These are phyloP conservation scores for Macadamia tetraphylla DNA, from an alignment of 164 flowering plant species.

Conservation along the genomic window DNA sequence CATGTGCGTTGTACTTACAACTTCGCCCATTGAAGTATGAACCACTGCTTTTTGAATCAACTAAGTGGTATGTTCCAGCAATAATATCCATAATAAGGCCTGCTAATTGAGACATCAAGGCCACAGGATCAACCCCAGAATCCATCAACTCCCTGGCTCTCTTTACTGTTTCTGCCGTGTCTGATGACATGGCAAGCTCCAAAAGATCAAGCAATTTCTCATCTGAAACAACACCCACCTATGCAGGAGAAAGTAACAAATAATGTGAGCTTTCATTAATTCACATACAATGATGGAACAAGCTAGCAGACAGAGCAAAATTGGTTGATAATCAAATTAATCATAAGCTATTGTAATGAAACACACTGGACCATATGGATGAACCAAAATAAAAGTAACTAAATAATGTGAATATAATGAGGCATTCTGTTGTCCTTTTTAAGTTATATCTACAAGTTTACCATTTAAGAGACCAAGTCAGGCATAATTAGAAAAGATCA, in stretches of 20 bases:
- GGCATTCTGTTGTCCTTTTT: background rate
- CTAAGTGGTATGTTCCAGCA: slow-evolving; percentile 68
- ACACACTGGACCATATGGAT: background rate
- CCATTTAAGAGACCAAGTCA: background rate
- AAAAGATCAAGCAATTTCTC: slow-evolving; percentile 85
- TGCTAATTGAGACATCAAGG: slow-evolving; percentile 91
- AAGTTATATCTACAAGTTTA: background rate
- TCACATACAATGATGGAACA: background rate
- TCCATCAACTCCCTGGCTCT: slow-evolving; percentile 89
- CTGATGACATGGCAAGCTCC: slow-evolving; percentile 92
- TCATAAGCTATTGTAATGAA: background rate
- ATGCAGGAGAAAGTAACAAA: slow-evolving; percentile 7
- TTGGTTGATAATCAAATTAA: background rate
- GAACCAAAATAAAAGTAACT: background rate
- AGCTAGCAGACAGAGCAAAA: background rate
- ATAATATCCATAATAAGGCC: slow-evolving; percentile 96
- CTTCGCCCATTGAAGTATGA: slow-evolving; percentile 43
- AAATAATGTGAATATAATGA: background rate
- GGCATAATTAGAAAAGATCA: background rate
- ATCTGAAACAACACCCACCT: slow-evolving; percentile 95
- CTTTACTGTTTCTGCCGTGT: slow-evolving; percentile 90
- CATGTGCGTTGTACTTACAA: too few species aligned
- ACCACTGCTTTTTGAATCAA: slow-evolving; percentile 36
- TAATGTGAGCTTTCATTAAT: background rate
- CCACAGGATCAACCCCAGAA: slow-evolving; percentile 89